Base-by-base conservation (phyloP, 305 asterid species). In the Fraxinus angustifolia region DNA sequence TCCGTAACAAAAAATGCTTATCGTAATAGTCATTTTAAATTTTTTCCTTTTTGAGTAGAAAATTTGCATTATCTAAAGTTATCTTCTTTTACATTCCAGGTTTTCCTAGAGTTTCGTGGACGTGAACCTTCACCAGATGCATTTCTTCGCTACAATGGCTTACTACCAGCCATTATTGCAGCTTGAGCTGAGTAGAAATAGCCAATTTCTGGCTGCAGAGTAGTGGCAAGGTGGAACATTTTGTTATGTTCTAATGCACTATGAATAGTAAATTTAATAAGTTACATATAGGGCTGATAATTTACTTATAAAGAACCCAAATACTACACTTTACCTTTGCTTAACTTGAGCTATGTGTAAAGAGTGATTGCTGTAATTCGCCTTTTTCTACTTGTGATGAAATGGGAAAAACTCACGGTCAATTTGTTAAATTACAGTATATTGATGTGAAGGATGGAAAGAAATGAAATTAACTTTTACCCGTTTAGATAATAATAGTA, bases 71-170 rank as follows among this genome's bases (percentile, higher is more conserved):
- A 26, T 58, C 6, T 79, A 36, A 23, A 1, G 38, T 40, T 68
- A 23, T 35, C 79, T 71, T 35, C 31, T 34, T n/a, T 36, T 62
- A 17, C 50, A 2, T 72, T 36, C 17, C 84, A 88, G 88, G 91
- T 86, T 35, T 88, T 78, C 85, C 53, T 82, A 65, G 89, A 82
- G 76, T 88, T 88, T 81, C 88, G 91, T 82, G 89, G 91, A n/a
- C 88, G 84, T 28, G 88, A 88, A 42, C 88, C 89, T 56, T 84
- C 91, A 73, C 87, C 89, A 3, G 79, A 86, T 82, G 87, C 91
- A 28, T 88, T 88, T 83, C 89, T 88, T 45, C 88, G 85, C 79
- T 84, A 86, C 87, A 88, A 75, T 31, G 91, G 88, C 76, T 79
- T 88, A 83, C 79, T 86, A 76, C 80, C 86, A 58, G 16, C 50